Conservation (phyloP, 345 rosid genomes). For the Adansonia digitata region DNA sequence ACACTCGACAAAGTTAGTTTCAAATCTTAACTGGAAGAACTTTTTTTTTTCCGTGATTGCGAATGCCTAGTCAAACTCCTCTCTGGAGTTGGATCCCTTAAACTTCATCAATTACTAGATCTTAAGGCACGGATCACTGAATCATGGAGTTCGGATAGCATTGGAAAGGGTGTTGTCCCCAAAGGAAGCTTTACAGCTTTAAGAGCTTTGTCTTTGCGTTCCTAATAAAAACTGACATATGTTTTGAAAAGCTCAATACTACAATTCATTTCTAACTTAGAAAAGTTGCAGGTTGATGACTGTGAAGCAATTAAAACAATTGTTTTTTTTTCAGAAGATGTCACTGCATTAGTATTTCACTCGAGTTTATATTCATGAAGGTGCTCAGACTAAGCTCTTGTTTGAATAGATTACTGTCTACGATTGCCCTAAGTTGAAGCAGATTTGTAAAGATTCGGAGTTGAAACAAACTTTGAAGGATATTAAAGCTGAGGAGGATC, state of each 20-base stretch:
- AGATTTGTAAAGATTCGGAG: neutral
- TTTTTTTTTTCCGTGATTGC: slow-evolving; percentile 16
- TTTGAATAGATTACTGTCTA: slow-evolving; percentile 15
- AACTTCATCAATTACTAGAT: slow-evolving; percentile 11
- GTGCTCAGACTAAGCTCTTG: neutral
- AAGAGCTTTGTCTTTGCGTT: slow-evolving; percentile 1
- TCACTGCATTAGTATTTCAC: slow-evolving; percentile 14
- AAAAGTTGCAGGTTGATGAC: slow-evolving; percentile 22
- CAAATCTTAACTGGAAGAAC: neutral
- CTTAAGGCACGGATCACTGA: no score
- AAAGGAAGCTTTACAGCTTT: slow-evolving; percentile 14
- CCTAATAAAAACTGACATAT: slow-evolving; percentile 8
- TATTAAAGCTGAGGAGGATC: slow-evolving; percentile 15
- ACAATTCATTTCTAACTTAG: slow-evolving; percentile 4
- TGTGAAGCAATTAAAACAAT: slow-evolving; percentile 11
- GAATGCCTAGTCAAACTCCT: slow-evolving; percentile 21
- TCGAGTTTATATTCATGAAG: neutral
- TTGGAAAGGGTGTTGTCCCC: slow-evolving; percentile 10
- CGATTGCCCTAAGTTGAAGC: slow-evolving; percentile 19
- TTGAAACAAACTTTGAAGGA: neutral
- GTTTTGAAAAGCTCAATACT: slow-evolving; percentile 12
- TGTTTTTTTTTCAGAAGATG: neutral
- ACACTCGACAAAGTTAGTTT: slow-evolving; percentile 2
- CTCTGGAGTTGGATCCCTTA: slow-evolving; percentile 14
- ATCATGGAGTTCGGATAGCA: neutral